Conservation (phyloP, 2,329 filamentous ascomycete species). For the Microdochium paspali region DNA sequence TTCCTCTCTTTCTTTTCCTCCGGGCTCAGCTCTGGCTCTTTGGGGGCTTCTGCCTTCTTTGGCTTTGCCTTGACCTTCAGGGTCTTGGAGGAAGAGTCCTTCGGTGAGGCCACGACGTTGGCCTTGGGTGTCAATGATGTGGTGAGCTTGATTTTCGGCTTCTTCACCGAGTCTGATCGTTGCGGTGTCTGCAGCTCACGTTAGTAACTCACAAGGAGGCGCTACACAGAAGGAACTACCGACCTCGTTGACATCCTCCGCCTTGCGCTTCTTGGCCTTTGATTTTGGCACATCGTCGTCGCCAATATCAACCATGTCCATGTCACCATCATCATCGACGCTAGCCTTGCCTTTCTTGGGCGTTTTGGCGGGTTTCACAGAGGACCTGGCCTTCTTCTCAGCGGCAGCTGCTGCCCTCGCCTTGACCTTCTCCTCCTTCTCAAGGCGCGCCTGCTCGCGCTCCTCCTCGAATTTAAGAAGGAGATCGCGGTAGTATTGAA, state of each 20-base stretch:
- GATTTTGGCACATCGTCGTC: conserved; percentile 29
- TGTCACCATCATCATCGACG: conserved; percentile 45
- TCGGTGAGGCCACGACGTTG: conserved; percentile 46
- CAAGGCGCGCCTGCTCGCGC: conserved; percentile 56
- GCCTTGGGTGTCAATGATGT: conserved; percentile 60
- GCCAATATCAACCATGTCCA: conserved; percentile 51
- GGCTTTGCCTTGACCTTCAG: conserved; percentile 48
- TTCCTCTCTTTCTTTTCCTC: conserved; percentile 51
- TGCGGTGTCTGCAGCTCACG: conserved; percentile 39
- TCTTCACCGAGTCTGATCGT: conserved; percentile 54
- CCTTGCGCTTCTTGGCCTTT: conserved; percentile 79
- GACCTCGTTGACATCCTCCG: conserved; percentile 66
- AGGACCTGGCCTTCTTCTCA: conserved; percentile 30
- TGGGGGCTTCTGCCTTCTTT: conserved; percentile 44
- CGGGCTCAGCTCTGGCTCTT: conserved; percentile 47
- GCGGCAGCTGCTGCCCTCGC: conserved; percentile 27
- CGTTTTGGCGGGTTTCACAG: conserved; percentile 28
- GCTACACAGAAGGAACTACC: conserved; percentile 18
- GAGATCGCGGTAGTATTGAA: conserved; percentile 77
- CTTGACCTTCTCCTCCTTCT: conserved; percentile 43
- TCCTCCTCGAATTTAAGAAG: conserved; percentile 62
- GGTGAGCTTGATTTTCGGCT: conserved; percentile 58
- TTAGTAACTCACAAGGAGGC: no score
- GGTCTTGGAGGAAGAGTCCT: conserved; percentile 39
- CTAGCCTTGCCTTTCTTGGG: conserved; percentile 39